Base-by-base conservation (phyloP, 495 filamentous ascomycete species). In the Penicillium subrubescens region DNA sequence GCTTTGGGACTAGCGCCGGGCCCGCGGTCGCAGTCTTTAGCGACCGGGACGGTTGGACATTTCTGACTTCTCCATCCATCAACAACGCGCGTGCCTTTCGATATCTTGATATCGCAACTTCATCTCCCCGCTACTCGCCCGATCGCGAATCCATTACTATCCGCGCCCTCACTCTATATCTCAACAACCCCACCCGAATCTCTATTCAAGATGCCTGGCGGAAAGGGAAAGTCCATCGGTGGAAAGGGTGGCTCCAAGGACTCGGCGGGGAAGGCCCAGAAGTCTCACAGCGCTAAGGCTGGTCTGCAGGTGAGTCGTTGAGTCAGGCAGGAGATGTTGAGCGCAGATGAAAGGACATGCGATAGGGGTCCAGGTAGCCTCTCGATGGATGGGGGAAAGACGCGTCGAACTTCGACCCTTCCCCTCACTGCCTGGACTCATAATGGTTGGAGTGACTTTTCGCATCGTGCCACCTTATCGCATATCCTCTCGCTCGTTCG, bases 281-380 rank as follows among this genome's bases (percentile, higher is more conserved):
- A 97, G 82, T 97, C 93, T 73, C 95, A 99, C 84, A 97, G 94
- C 70, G 92, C 92, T 71, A 96, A 97, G 81, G 95, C 95, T 79
- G 95, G 95, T 79, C 86, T 99, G 73, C 95, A 99, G 90, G 95
- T 99, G 83, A 86, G 95, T 87, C 25, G 44, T 39, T 52, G 53
- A 51, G 35, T 3, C 61, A 41, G 12, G 1, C 46, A 64, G 48
- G 48, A 48, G 31, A 25, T 29, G 55, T 15, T n/a, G 5, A 39
- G 27, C 27, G 19, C 23, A 14, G 37, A 35, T 44, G 35, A 27
- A 53, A 51, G 65, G 64, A 51, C 23, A 11, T 63, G 67, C 55
- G 63, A 68, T 65, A 35, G 41, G 23, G 53, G 59, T 34, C 44
- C 44, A 48, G n/a, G 19, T 44, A 66, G 67, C 65, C 50, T 33